These are phyloP conservation scores for Hymenoscyphus infarciens DNA, from an alignment of 2,329 filamentous ascomycete genomes.

Conservation along the genomic window DNA sequence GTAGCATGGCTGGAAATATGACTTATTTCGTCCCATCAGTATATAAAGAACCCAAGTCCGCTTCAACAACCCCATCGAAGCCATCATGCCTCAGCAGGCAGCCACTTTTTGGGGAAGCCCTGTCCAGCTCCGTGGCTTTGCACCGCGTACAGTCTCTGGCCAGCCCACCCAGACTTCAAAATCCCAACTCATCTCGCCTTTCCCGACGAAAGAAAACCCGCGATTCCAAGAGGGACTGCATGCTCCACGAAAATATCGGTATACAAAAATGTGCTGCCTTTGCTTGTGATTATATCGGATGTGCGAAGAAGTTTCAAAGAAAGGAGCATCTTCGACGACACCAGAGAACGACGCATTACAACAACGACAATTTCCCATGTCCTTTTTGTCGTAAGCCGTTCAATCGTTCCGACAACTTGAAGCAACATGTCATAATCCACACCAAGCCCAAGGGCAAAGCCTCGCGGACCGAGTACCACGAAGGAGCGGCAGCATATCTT, in stretches of 20 bases:
- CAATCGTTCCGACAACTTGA: constrained; percentile 28
- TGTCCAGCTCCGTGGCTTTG: constrained; percentile 12
- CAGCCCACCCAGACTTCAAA: neutral
- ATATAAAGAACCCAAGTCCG: constrained; percentile 2
- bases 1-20: constrained; percentile 6
- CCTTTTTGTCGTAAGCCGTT: constrained; percentile 25
- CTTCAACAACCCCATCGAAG: constrained; percentile 14
- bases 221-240: constrained; percentile 1
- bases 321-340: constrained; percentile 48
- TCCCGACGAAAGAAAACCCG: constrained; percentile 2
- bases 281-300: constrained; percentile 40
- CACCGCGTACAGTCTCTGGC: constrained; percentile 14
- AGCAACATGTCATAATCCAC: constrained; percentile 25
- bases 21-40: constrained; percentile 7
- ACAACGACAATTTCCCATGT: constrained; percentile 16
- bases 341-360: constrained; percentile 42
- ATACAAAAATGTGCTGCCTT: constrained; percentile 39
- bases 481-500: neutral
- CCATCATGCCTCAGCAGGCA: constrained; percentile 5
- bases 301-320: constrained; percentile 44
- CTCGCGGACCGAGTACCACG: constrained; percentile 6
- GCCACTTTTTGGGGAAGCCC: constrained; percentile 6
- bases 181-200: neutral
- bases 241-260: constrained; percentile 11
- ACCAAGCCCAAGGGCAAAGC: constrained; percentile 8